A percentile compares a stretch with the other conserved stretches of the same genome.
These are phyloP conservation scores for Wilcoxina mikolae DNA, from an alignment of 495 filamentous ascomycete species.

Conservation along the genomic window DNA sequence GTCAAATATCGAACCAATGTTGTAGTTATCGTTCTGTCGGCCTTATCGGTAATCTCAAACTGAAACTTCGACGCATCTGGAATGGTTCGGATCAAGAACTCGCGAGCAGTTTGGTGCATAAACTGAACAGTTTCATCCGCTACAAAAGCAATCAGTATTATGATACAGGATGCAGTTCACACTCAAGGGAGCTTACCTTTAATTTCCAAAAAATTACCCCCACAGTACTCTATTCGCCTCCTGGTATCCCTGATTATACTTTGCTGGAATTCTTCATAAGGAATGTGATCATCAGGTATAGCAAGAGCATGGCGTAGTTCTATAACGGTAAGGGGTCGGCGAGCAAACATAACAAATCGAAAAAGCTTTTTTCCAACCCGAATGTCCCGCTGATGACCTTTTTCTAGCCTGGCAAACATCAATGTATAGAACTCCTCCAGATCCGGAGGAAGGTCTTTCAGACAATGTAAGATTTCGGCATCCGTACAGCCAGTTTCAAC, in stretches of 20 bases:
- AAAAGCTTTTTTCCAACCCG: background rate
- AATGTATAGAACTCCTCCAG: background rate
- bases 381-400: background rate
- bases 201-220: background rate
- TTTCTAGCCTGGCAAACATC: background rate
- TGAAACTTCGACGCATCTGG: background rate
- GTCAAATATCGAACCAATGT: background rate
- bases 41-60: background rate
- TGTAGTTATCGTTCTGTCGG: background rate
- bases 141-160: background rate
- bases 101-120: background rate
- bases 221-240: background rate
- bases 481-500: background rate
- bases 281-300: background rate
- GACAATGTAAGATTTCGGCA: background rate
- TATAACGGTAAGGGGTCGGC: background rate
- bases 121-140: background rate
- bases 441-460: background rate
- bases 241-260: no score
- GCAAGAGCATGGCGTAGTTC: constrained; percentile 2
- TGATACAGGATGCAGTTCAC: background rate
- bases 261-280: background rate
- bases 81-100: background rate
- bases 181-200: background rate
- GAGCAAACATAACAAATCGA: background rate